Evolutionary conservation across 1,284 basidiomycete genomes (phyloP).

Genomic region (Papiliotrema laurentii): DNA sequence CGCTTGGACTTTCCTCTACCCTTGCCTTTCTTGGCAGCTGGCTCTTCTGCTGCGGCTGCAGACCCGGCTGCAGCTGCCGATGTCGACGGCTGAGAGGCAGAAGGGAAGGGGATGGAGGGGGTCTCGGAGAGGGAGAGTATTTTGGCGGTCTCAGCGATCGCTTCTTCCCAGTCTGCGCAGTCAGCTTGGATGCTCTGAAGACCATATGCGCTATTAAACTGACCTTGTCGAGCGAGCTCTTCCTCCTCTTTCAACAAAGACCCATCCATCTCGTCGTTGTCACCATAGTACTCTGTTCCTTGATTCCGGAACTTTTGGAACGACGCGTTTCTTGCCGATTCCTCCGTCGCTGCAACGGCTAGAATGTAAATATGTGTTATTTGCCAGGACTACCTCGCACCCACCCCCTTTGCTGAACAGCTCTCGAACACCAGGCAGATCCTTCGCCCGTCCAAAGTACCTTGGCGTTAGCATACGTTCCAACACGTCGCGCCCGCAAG

Average conservation of each 20-base stretch:
- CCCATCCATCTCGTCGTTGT: conserved; percentile 77
- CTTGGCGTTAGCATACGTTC: conserved; percentile 48
- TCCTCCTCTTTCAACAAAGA: conserved; percentile 66
- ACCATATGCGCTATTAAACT: conserved; percentile 19
- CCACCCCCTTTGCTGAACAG: conserved; percentile 79
- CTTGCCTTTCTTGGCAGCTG: conserved; percentile 10
- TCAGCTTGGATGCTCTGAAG: background rate
- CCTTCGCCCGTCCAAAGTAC: conserved; percentile 96
- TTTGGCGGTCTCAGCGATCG: background rate
- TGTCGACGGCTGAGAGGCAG: conserved; percentile 9
- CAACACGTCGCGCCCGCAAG: background rate
- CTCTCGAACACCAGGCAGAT: conserved; percentile 91
- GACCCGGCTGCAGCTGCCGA: background rate
- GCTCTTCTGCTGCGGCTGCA: background rate
- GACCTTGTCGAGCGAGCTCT: conserved; percentile 69
- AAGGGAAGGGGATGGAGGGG: conserved; percentile 8
- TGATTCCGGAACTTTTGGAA: conserved; percentile 88
- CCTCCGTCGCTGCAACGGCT: conserved; percentile 57
- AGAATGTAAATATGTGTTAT: background rate
- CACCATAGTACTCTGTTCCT: conserved; percentile 85
- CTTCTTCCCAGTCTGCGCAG: too few relatives aligned
- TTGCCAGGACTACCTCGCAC: conserved; percentile 7
- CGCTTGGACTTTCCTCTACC: conserved; percentile 3
- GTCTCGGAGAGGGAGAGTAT: conserved; percentile 11
- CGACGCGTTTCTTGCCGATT: conserved; percentile 61